Percentiles rank a stretch among this genome's conserved stretches.
phyloP scores from a whole-genome alignment of 306 rosid genomes.

The Lupinus albus region DNA sequence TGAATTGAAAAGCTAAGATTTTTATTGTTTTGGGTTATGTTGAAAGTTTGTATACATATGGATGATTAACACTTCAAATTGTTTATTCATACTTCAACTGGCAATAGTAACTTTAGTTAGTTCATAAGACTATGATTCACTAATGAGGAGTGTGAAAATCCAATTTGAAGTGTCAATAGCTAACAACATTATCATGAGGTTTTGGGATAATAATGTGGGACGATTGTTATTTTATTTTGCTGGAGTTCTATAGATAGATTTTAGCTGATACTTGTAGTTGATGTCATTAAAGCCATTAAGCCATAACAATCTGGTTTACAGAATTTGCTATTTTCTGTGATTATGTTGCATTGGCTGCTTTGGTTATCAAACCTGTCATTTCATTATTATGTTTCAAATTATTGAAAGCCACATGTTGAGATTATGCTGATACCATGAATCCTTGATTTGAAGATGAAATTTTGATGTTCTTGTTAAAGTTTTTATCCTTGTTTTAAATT shows the following conservation, averaged over 20 bases:
- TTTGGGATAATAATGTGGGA: slow-evolving; percentile 35
- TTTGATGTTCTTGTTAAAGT: neutral
- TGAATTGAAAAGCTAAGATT: slow-evolving; percentile 45
- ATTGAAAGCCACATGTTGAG: too few relatives aligned
- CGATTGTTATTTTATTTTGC: neutral
- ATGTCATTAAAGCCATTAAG: slow-evolving; percentile 35
- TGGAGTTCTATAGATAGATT: slow-evolving; percentile 18
- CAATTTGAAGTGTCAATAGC: too few relatives aligned
- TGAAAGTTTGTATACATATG: slow-evolving; percentile 31
- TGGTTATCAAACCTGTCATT: too few relatives aligned
- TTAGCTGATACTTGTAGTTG: neutral
- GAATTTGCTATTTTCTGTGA: slow-evolving; percentile 22
- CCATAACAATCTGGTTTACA: slow-evolving; percentile 6
- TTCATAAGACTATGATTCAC: too few relatives aligned
- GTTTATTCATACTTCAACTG: too few relatives aligned
- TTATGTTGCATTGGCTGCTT: neutral
- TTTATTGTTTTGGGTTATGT: neutral
- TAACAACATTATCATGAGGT: slow-evolving; percentile 1
- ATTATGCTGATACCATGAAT: slow-evolving; percentile 49
- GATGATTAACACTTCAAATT: slow-evolving; percentile 6
- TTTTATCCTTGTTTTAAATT: neutral
- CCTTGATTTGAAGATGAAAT: slow-evolving; percentile 46
- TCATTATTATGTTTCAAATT: too few relatives aligned
- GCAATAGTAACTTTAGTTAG: too few relatives aligned
- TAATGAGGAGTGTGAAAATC: too few relatives aligned